A percentile compares a stretch with the other conserved stretches of the same genome.
Evolutionary conservation across 140 eudicot genomes (phyloP).

Genomic region (Stevia rebaudiana): DNA sequence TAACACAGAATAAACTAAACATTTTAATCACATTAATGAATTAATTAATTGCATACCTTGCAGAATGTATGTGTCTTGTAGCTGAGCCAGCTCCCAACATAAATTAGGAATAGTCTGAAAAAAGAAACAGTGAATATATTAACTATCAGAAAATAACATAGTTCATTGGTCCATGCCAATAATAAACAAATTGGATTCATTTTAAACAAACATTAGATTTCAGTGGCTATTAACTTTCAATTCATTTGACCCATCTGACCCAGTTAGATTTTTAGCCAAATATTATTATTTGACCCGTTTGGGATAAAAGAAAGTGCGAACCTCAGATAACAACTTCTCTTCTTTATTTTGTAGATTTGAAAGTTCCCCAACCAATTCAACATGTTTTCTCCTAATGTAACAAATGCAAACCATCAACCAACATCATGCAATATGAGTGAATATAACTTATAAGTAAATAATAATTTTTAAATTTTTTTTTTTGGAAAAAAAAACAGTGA

Average conservation of each 20-base stretch:
- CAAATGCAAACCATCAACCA: slow-evolving; percentile 13
- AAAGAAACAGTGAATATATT: slow-evolving; percentile 17
- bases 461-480: not conserved
- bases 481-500: not conserved
- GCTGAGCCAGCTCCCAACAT: slow-evolving; percentile 98
- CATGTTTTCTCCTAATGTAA: slow-evolving; percentile 86
- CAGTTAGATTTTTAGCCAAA: not conserved
- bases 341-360: slow-evolving; percentile 79
- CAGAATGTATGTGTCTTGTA: slow-evolving; percentile 95
- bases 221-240: not conserved
- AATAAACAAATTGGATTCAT: not conserved
- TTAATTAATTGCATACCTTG: slow-evolving; percentile 53
- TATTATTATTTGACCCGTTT: not conserved
- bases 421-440: not conserved
- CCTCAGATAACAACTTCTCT: slow-evolving; percentile 90
- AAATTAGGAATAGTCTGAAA: slow-evolving; percentile 90
- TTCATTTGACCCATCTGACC: not conserved
- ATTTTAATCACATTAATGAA: not conserved
- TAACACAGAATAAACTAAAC: not conserved
- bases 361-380: slow-evolving; percentile 91
- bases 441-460: no score
- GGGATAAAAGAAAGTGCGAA: slow-evolving; percentile 27
- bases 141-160: not conserved
- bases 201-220: not conserved
- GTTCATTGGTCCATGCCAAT: slow-evolving; percentile 7